phyloP scores from a whole-genome alignment of 192 early-diverging fungal species.

The Lobulomyces angularis region DNA sequence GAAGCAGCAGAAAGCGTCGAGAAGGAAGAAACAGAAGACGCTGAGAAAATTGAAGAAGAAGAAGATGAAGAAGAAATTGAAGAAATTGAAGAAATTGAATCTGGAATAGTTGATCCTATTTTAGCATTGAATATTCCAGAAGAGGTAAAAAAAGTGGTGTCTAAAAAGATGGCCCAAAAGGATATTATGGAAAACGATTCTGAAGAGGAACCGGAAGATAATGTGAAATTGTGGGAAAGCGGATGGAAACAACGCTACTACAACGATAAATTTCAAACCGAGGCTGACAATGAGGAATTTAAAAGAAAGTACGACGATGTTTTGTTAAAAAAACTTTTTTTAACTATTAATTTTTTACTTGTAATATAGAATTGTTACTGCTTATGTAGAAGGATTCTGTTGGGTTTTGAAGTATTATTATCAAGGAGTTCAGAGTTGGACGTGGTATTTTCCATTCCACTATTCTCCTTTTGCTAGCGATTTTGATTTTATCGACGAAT shows the following conservation, averaged over 20 bases:
- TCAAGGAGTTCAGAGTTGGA: constrained; percentile 89
- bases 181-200: constrained; percentile 19
- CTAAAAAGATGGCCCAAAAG: constrained; percentile 17
- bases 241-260: constrained; percentile 76
- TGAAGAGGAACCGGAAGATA: constrained; percentile 37
- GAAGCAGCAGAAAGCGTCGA: neutral
- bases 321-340: too few species aligned
- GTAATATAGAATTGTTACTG: constrained; percentile 35
- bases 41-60: neutral
- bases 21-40: constrained; percentile 7
- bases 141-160: constrained; percentile 9
- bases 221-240: constrained; percentile 59
- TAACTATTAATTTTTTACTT: constrained; percentile 1
- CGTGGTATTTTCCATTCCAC: constrained; percentile 97
- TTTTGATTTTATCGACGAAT: constrained; percentile 32
- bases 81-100: constrained; percentile 1
- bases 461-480: constrained; percentile 92
- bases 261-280: constrained; percentile 56
- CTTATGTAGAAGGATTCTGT: constrained; percentile 87
- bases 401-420: constrained; percentile 98
- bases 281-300: constrained; percentile 40
- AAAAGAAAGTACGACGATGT: constrained; percentile 37
- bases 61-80: constrained; percentile 13
- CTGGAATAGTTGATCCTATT: constrained; percentile 5
- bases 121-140: constrained; percentile 6